Conservation (phyloP, 2,329 filamentous ascomycete genomes). For the Pyrenophora seminiperda region DNA sequence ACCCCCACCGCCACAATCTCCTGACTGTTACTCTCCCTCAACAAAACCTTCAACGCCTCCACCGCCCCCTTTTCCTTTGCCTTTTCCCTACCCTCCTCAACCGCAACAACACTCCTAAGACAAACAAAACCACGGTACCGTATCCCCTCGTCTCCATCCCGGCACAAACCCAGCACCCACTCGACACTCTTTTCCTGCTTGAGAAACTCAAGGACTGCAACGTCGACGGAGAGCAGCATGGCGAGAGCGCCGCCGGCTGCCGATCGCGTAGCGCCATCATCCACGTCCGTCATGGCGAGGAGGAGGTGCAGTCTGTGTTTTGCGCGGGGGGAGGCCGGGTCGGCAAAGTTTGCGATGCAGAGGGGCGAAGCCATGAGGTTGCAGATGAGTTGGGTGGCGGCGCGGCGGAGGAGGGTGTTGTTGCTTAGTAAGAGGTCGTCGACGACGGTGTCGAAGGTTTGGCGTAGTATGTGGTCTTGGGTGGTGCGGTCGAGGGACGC, state of each 20-base stretch:
- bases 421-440: constrained; percentile 82
- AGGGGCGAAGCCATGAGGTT: constrained; percentile 78
- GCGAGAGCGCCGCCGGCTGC: constrained; percentile 90
- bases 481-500: constrained; percentile 72
- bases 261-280: constrained; percentile 77
- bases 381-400: constrained; percentile 86
- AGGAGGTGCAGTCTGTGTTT: constrained; percentile 79
- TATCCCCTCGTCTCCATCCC: constrained; percentile 70
- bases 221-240: constrained; percentile 78
- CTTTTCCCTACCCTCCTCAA: constrained; percentile 47
- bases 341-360: constrained; percentile 71
- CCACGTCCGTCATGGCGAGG: constrained; percentile 83
- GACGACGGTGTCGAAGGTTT: constrained; percentile 70
- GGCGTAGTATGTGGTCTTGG: constrained; percentile 71
- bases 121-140: constrained; percentile 75
- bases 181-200: constrained; percentile 70
- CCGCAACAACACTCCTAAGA: constrained; percentile 73
- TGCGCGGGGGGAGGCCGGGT: constrained; percentile 68
- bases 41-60: constrained; percentile 69
- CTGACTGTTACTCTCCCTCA: constrained; percentile 70
- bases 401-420: constrained; percentile 77
- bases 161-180: constrained; percentile 79
- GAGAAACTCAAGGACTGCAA: constrained; percentile 72
- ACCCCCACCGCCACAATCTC: constrained; percentile 74
- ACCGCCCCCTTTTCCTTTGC: constrained; percentile 65